Percentiles rank a stretch among this genome's conserved stretches.
phyloP scores from a whole-genome alignment of 1,139 yeast species.

The Debaryomyces coudertii region DNA sequence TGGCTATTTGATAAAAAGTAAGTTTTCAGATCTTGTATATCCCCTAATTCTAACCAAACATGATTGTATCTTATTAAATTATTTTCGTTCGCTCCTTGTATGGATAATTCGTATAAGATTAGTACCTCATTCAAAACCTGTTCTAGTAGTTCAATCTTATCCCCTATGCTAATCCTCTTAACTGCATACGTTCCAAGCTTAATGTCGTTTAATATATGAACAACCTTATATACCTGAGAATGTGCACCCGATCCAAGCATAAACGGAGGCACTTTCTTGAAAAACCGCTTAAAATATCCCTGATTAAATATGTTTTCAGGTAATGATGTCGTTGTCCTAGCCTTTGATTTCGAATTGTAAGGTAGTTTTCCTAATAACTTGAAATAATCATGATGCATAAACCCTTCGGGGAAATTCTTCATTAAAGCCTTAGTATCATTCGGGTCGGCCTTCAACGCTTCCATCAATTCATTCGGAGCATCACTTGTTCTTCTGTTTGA shows the following conservation, averaged over 20 bases:
- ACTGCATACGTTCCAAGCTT: constrained; percentile 80
- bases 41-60: constrained; percentile 86
- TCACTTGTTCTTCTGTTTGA: background rate
- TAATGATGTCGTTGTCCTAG: constrained; percentile 16
- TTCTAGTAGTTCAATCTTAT: constrained; percentile 65
- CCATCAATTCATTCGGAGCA: constrained; percentile 4
- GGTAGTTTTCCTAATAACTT: constrained; percentile 39
- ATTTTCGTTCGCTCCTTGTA: constrained; percentile 44
- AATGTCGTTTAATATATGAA: constrained; percentile 71
- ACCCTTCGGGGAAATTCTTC: constrained; percentile 19
- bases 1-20: constrained; percentile 26
- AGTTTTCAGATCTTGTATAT: constrained; percentile 48
- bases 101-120: constrained; percentile 53
- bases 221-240: constrained; percentile 82
- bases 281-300: constrained; percentile 74
- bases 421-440: constrained; percentile 3
- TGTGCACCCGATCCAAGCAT: constrained; percentile 78
- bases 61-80: constrained; percentile 85
- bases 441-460: background rate
- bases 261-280: constrained; percentile 46
- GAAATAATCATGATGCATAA: constrained; percentile 46
- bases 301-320: constrained; percentile 61
- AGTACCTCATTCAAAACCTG: constrained; percentile 79
- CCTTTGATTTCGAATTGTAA: constrained; percentile 9
- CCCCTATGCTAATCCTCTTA: constrained; percentile 82